Conservation (phyloP, 768 basidiomycete genomes). For the Neoboletus brunneissimus region DNA sequence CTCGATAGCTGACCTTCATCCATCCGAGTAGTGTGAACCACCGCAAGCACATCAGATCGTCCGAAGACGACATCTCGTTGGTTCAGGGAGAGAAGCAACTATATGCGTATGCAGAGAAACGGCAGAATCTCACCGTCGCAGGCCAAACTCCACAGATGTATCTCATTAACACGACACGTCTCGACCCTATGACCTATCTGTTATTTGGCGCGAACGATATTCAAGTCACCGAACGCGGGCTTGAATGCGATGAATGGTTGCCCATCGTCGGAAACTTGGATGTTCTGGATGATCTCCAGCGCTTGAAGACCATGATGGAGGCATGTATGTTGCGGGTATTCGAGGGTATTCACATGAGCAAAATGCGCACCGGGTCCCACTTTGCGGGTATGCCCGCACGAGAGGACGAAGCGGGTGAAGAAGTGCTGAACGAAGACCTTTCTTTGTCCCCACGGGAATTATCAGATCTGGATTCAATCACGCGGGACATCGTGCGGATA, state of each 20-base stretch:
- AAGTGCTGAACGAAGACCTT: slow-evolving; percentile 40
- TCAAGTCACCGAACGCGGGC: slow-evolving; percentile 61
- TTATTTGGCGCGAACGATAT: slow-evolving; percentile 87
- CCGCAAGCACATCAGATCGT: slow-evolving; percentile 44
- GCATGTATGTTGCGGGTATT: slow-evolving; percentile 86
- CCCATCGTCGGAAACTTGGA: slow-evolving; percentile 74
- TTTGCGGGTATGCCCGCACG: slow-evolving; percentile 36
- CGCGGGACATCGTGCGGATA: slow-evolving; percentile 69
- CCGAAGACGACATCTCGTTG: slow-evolving; percentile 15
- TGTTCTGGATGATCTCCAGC: slow-evolving; percentile 78
- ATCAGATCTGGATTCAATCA: slow-evolving; percentile 71
- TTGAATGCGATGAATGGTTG: slow-evolving; percentile 90
- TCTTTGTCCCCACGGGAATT: slow-evolving; percentile 68
- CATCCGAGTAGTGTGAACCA: slow-evolving; percentile 87
- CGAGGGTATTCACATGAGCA: slow-evolving; percentile 66
- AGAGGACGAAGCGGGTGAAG: slow-evolving; percentile 58
- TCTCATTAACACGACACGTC: slow-evolving; percentile 75
- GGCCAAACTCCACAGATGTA: slow-evolving; percentile 56
- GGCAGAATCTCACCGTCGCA: slow-evolving; percentile 61
- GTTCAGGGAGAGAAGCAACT: slow-evolving; percentile 61
- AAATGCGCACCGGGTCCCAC: slow-evolving; percentile 26
- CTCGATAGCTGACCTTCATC: slow-evolving; percentile 62
- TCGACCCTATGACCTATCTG: slow-evolving; percentile 88
- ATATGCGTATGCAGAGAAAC: slow-evolving; percentile 81
- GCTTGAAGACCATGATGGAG: slow-evolving; percentile 77